Percentiles rank a stretch among this genome's conserved stretches.
These are phyloP conservation scores for Apiospora rasikravindrae DNA, from an alignment of 2,329 filamentous ascomycete genomes.

Conservation along the genomic window DNA sequence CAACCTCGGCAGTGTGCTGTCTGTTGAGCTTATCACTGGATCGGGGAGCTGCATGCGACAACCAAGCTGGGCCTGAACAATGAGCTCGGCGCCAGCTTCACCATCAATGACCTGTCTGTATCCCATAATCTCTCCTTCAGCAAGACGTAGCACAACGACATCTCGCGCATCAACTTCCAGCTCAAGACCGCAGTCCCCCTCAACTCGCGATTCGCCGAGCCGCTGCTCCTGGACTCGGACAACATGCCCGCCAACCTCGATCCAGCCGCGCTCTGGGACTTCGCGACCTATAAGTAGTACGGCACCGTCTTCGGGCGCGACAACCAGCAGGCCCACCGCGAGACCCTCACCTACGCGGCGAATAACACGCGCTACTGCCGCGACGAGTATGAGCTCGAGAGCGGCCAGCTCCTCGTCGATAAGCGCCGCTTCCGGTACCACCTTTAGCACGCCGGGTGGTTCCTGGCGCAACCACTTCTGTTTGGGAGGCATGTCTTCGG, in stretches of 20 bases:
- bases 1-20: conserved; percentile 30
- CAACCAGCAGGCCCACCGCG: conserved; percentile 38
- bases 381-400: conserved; percentile 43
- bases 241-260: conserved; percentile 38
- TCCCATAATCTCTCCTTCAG: conserved; percentile 35
- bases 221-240: conserved; percentile 42
- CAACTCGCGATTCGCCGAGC: conserved; percentile 43
- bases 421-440: conserved; percentile 44
- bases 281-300: conserved; percentile 32
- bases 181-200: conserved; percentile 42
- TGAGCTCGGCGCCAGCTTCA: conserved; percentile 28
- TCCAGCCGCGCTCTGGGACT: conserved; percentile 37
- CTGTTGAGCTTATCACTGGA: conserved; percentile 40
- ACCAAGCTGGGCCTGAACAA: conserved; percentile 25
- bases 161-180: conserved; percentile 34
- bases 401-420: conserved; percentile 42
- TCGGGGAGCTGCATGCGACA: conserved; percentile 32
- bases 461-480: conserved; percentile 32
- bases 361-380: conserved; percentile 42
- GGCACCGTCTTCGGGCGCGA: conserved; percentile 45
- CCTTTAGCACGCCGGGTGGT: conserved; percentile 41
- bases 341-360: conserved; percentile 38
- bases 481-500: conserved; percentile 40
- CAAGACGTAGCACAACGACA: conserved; percentile 41
- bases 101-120: conserved; percentile 37